Conservation (phyloP, 78 protist genomes). For the Dictyostelium firmibasis region DNA sequence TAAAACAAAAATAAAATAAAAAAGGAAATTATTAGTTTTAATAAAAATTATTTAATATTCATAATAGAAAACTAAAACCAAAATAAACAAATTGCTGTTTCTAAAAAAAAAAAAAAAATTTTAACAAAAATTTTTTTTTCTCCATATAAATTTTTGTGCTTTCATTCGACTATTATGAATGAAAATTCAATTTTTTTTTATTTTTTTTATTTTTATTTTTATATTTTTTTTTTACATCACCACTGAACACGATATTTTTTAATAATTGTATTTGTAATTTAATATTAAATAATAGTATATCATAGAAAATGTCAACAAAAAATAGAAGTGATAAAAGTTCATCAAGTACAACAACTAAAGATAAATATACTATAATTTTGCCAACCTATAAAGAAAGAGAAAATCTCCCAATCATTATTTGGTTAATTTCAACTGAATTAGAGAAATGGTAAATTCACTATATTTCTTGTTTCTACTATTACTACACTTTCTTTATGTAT, state of each 20-base stretch:
- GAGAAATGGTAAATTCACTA: background rate
- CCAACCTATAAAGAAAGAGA: conserved; percentile 96
- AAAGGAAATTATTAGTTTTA: too few species aligned
- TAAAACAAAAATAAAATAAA: too few species aligned
- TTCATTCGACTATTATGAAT: too few species aligned
- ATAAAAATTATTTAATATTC: too few species aligned
- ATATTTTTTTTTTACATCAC: background rate
- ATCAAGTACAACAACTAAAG: background rate
- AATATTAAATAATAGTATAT: background rate
- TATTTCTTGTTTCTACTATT: too few species aligned
- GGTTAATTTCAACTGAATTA: conserved; percentile 77
- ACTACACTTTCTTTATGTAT: too few species aligned
- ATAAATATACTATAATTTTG: conserved; percentile 88
- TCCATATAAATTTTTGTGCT: too few species aligned
- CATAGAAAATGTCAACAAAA: background rate
- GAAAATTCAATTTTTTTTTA: background rate
- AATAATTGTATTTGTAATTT: background rate
- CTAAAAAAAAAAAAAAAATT: too few species aligned
- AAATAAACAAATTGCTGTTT: too few species aligned
- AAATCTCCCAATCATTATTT: conserved; percentile 92
- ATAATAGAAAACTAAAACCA: too few species aligned
- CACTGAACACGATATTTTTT: background rate
- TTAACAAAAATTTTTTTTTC: too few species aligned
- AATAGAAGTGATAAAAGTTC: background rate
- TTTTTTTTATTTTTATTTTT: background rate